phyloP scores from a whole-genome alignment of 129 eudicot species.

The Ambrosia trifida region DNA sequence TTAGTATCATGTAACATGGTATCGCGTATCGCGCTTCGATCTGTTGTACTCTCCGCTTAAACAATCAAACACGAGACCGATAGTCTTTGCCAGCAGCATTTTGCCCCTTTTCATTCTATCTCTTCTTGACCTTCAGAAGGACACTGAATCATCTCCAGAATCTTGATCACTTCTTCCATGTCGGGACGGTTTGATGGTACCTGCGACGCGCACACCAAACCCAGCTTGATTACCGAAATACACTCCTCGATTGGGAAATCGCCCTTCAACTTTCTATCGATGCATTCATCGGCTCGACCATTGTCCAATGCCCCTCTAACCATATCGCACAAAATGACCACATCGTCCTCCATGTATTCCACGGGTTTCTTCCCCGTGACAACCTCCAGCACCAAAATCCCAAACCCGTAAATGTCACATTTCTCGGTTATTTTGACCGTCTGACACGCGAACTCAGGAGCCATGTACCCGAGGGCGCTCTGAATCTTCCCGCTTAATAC shows the following conservation, averaged over 20 bases:
- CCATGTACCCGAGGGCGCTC: constrained; percentile 96
- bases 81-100: constrained; percentile 36
- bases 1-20: not conserved
- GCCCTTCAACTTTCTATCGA: constrained; percentile 59
- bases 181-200: constrained; percentile 94
- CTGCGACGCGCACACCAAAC: constrained; percentile 90
- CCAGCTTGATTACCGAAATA: constrained; percentile 81
- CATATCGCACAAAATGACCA: constrained; percentile 84
- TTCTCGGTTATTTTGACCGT: constrained; percentile 92
- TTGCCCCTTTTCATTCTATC: constrained; percentile 43
- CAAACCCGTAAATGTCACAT: constrained; percentile 90
- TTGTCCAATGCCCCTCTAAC: constrained; percentile 82
- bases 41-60: constrained; percentile 11
- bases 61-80: constrained; percentile 19
- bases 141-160: constrained; percentile 81
- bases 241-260: constrained; percentile 69
- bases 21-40: constrained; percentile 11
- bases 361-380: constrained; percentile 91
- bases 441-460: constrained; percentile 90
- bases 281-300: constrained; percentile 64
- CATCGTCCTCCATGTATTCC: constrained; percentile 97
- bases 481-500: constrained; percentile 87
- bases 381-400: constrained; percentile 71
- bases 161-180: constrained; percentile 89
- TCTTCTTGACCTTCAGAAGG: constrained; percentile 70